Percentiles rank a stretch among this genome's conserved stretches.
These are phyloP conservation scores for Lepiota venenata DNA, from an alignment of 768 basidiomycete genomes.

Conservation along the genomic window DNA sequence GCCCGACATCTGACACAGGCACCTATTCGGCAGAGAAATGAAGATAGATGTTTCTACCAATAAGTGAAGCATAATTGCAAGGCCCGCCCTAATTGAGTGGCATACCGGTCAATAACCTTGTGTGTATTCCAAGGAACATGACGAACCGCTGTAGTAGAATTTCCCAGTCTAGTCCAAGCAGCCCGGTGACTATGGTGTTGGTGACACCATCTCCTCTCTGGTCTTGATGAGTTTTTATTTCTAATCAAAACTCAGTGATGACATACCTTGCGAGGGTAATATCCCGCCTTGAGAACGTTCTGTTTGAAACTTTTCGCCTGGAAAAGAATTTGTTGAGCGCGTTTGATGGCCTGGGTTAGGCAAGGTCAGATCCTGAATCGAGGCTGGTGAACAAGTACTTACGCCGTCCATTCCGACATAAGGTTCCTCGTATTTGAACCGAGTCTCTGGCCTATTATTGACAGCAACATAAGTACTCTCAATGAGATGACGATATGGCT, in stretches of 20 bases:
- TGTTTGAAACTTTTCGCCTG: constrained; percentile 30
- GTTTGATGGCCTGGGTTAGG: constrained; percentile 51
- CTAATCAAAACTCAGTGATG: not conserved
- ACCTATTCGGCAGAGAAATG: constrained; percentile 75
- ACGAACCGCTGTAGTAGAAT: constrained; percentile 56
- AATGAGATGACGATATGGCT: constrained; percentile 27
- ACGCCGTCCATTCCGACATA: constrained; percentile 25
- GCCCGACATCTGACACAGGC: constrained; percentile 82
- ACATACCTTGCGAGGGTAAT: constrained; percentile 47
- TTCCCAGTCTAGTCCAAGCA: constrained; percentile 68
- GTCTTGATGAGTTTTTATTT: not conserved
- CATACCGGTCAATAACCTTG: not conserved
- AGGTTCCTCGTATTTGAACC: constrained; percentile 2
- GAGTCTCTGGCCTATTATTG: not conserved
- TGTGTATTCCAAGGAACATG: not conserved
- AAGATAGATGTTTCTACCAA: constrained; percentile 76
- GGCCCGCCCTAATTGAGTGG: constrained; percentile 57
- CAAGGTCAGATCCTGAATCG: not conserved
- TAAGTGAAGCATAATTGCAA: constrained; percentile 73
- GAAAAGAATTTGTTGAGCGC: constrained; percentile 56
- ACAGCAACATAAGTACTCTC: not conserved
- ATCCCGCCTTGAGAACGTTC: constrained; percentile 68
- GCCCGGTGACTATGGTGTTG: constrained; percentile 71
- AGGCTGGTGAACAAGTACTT: constrained; percentile 12
- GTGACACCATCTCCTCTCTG: constrained; percentile 39